Conservation (phyloP, 2,329 filamentous ascomycete genomes). For the Aspergillus aculeatus region DNA sequence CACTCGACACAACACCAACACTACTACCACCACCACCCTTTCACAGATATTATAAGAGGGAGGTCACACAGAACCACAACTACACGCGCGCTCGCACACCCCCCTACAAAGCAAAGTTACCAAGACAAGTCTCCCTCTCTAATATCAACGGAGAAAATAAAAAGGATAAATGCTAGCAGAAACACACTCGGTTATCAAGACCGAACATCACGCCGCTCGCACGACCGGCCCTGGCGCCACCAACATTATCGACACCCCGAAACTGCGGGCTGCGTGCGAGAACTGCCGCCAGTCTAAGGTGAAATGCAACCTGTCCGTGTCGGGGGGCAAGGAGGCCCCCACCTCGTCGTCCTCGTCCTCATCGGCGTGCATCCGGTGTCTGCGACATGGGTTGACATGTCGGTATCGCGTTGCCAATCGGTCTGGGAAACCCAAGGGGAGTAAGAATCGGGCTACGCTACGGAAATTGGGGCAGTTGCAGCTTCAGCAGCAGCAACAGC, state of each 20-base stretch:
- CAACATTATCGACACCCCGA: constrained; percentile 27
- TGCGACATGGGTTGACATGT: constrained; percentile 38
- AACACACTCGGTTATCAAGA: not conserved
- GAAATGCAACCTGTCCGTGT: constrained; percentile 35
- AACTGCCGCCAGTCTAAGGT: constrained; percentile 43
- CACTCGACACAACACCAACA: too few species aligned
- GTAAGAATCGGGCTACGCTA: constrained; percentile 40
- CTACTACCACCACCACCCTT: too few species aligned
- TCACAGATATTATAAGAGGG: not conserved
- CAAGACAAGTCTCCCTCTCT: not conserved
- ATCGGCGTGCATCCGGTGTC: constrained; percentile 33
- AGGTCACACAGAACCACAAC: not conserved
- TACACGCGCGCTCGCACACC: not conserved
- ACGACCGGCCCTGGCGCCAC: not conserved
- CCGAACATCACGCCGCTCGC: constrained; percentile 11
- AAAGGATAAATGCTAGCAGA: constrained; percentile 28
- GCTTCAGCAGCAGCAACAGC: constrained; percentile 18
- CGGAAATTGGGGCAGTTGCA: constrained; percentile 38
- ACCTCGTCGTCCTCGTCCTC: too few species aligned
- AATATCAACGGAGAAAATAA: too few species aligned
- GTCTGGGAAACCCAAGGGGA: constrained; percentile 42
- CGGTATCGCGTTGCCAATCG: constrained; percentile 41
- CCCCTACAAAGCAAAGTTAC: not conserved
- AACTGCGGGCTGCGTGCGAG: constrained; percentile 40
- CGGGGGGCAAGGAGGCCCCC: constrained; percentile 27